Percentiles rank a stretch among this genome's conserved stretches.
Evolutionary conservation across 345 rosid genomes (phyloP).

Genomic region (Camelina sativa): DNA sequence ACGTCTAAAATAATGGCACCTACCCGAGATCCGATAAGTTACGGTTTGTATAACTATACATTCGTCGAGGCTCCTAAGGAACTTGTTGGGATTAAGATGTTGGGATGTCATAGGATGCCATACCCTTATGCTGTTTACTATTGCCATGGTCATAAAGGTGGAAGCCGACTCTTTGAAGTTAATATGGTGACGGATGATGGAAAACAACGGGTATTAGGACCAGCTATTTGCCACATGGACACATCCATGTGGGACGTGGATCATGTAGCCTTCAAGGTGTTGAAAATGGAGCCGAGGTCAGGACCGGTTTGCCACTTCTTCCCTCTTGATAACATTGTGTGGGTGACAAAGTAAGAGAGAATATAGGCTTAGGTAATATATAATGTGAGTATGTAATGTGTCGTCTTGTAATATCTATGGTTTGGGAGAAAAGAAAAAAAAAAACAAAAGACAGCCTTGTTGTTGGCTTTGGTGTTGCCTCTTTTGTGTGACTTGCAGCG

Average conservation of each 20-base stretch:
- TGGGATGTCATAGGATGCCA: constrained; percentile 71
- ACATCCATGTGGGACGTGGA: constrained; percentile 69
- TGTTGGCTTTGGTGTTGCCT: constrained; percentile 28
- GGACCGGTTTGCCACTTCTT: constrained; percentile 78
- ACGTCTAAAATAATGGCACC: constrained; percentile 47
- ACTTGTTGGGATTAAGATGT: constrained; percentile 41
- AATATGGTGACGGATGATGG: constrained; percentile 57
- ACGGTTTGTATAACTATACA: constrained; percentile 55
- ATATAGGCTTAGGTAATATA: not conserved
- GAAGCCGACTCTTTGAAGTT: constrained; percentile 50
- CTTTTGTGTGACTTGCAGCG: constrained; percentile 33
- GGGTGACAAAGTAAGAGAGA: constrained; percentile 49
- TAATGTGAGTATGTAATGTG: constrained; percentile 23
- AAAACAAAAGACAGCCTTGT: not conserved
- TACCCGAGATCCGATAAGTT: constrained; percentile 19
- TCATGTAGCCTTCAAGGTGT: constrained; percentile 65
- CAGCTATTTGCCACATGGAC: constrained; percentile 77
- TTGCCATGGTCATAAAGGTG: constrained; percentile 62
- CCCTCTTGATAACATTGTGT: constrained; percentile 62
- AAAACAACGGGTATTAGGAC: constrained; percentile 53
- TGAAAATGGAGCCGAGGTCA: constrained; percentile 56
- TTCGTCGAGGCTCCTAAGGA: constrained; percentile 46
- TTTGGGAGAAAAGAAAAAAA: not conserved
- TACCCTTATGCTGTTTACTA: constrained; percentile 71
- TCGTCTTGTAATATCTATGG: constrained; percentile 32